Percentiles rank a stretch among this genome's conserved stretches.
Evolutionary conservation across 23 red algal species (phyloP).

Genomic region (Cyanidioschyzon merolae): DNA sequence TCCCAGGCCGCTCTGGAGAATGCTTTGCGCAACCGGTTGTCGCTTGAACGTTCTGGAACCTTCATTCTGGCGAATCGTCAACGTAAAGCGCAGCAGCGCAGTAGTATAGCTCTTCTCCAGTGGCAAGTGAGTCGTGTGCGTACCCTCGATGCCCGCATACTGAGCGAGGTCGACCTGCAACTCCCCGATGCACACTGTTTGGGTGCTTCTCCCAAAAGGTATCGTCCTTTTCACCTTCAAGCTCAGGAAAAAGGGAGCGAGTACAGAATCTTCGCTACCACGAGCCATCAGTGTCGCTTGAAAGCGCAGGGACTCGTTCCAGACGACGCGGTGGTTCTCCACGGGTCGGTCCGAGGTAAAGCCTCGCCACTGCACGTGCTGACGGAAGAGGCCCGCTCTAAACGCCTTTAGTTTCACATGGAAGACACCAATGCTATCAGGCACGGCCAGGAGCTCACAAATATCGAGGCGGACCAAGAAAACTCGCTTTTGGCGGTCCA

Average conservation of each 20-base stretch:
- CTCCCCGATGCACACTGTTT: slow-evolving; percentile 7
- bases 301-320: background rate
- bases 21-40: background rate
- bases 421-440: background rate
- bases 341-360: slow-evolving; percentile 8
- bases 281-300: background rate
- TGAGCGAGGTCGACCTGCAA: background rate
- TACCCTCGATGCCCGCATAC: slow-evolving; percentile 12
- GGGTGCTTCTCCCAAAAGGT: background rate
- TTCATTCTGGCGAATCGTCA: background rate
- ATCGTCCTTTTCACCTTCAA: slow-evolving; percentile 11
- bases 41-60: background rate
- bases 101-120: background rate
- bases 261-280: background rate
- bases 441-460: background rate
- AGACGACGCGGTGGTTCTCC: slow-evolving; percentile 8
- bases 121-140: background rate
- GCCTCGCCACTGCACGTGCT: background rate
- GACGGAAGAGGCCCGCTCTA: background rate
- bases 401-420: background rate
- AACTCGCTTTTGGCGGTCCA: background rate
- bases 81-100: slow-evolving; percentile 5
- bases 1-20: too few relatives aligned
- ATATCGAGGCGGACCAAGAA: background rate
- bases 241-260: background rate